phyloP scores from a whole-genome alignment of 495 filamentous ascomycete genomes.

The Podospora comata region DNA sequence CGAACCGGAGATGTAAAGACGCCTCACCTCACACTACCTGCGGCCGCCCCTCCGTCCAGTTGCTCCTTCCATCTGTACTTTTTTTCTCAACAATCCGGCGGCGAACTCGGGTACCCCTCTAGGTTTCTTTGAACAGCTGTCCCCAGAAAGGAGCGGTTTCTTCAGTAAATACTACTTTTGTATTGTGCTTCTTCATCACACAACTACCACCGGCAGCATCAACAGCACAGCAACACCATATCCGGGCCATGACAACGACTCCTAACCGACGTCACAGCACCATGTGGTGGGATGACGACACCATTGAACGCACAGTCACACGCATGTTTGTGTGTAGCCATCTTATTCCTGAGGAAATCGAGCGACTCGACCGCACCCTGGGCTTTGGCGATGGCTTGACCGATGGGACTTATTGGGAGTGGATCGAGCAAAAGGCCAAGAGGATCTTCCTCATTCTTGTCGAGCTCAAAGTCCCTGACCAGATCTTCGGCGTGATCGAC shows the following conservation, averaged over 20 bases:
- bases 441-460: constrained; percentile 79
- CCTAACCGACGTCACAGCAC: constrained; percentile 12
- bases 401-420: constrained; percentile 87
- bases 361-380: constrained; percentile 64
- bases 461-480: constrained; percentile 74
- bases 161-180: background rate
- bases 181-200: background rate
- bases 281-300: constrained; percentile 80
- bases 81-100: background rate
- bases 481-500: constrained; percentile 83
- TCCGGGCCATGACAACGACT: background rate
- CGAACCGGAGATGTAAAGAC: background rate
- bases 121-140: background rate
- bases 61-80: background rate
- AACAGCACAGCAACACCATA: background rate
- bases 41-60: background rate
- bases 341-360: constrained; percentile 61
- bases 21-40: background rate
- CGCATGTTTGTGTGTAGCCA: constrained; percentile 65
- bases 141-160: background rate
- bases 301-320: constrained; percentile 69
- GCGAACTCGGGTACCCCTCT: background rate
- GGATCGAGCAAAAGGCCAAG: constrained; percentile 77
- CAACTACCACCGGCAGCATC: background rate
- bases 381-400: constrained; percentile 87